These are phyloP conservation scores for Platanthera guangdongensis DNA, from an alignment of 106 monocot genomes.

Conservation along the genomic window DNA sequence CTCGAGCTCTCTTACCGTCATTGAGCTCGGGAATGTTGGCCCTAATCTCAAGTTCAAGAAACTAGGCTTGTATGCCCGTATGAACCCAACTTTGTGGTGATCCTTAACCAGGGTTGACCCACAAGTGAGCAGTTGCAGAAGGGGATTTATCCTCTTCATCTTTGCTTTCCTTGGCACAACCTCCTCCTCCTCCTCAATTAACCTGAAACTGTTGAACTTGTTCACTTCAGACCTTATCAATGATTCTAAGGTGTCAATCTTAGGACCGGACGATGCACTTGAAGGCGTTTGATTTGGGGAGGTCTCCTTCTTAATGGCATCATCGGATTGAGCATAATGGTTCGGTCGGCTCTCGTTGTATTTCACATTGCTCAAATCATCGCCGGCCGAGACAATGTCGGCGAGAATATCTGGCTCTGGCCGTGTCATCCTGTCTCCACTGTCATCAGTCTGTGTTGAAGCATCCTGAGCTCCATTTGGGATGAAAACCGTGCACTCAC, in stretches of 20 bases:
- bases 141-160: slow-evolving; percentile 35
- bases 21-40: slow-evolving; percentile 25
- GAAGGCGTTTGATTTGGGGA: slow-evolving; percentile 25
- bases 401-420: not conserved
- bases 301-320: slow-evolving; percentile 11
- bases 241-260: slow-evolving; percentile 56
- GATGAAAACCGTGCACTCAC: slow-evolving; percentile 28
- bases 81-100: slow-evolving; percentile 33
- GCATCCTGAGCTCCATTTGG: slow-evolving; percentile 32
- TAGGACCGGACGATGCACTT: slow-evolving; percentile 20
- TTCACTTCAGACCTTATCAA: slow-evolving; percentile 40
- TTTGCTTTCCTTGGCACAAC: slow-evolving; percentile 23
- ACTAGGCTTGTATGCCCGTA: slow-evolving; percentile 40
- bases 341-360: slow-evolving; percentile 3
- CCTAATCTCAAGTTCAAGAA: slow-evolving; percentile 40
- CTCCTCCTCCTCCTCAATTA: slow-evolving; percentile 40
- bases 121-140: slow-evolving; percentile 63
- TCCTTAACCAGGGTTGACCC: slow-evolving; percentile 66
- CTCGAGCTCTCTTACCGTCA: slow-evolving; percentile 27
- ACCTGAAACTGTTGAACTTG: slow-evolving; percentile 32
- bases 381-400: slow-evolving; percentile 27
- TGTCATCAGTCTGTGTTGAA: slow-evolving; percentile 53
- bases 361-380: slow-evolving; percentile 15
- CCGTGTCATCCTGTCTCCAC: not conserved
- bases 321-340: not conserved